Percentiles rank a stretch among this genome's conserved stretches.
These are phyloP conservation scores for Theobroma cacao DNA, from an alignment of 345 rosid genomes.

Conservation along the genomic window DNA sequence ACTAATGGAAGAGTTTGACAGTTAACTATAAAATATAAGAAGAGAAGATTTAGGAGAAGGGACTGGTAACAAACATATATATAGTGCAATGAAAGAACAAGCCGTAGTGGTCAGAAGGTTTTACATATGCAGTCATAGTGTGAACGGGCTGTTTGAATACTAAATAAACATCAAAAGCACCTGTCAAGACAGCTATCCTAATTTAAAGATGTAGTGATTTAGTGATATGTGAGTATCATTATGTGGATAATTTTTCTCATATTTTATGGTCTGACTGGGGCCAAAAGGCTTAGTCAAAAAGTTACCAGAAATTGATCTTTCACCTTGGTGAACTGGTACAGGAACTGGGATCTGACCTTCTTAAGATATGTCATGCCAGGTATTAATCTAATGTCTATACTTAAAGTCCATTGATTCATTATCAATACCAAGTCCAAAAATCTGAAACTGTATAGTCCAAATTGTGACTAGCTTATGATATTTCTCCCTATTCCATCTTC, in stretches of 20 bases:
- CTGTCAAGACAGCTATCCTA: not conserved
- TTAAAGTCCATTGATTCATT: not conserved
- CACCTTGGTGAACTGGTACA: too few relatives aligned
- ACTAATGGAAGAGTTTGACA: not conserved
- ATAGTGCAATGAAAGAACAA: not conserved
- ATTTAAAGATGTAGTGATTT: too few relatives aligned
- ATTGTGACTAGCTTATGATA: not conserved
- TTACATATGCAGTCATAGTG: not conserved
- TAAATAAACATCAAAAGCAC: not conserved
- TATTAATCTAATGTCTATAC: too few relatives aligned
- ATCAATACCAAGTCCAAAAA: not conserved
- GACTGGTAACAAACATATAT: not conserved
- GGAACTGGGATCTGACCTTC: too few relatives aligned
- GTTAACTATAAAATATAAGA: not conserved
- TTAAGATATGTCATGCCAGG: too few relatives aligned
- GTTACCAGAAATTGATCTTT: too few relatives aligned
- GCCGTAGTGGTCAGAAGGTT: not conserved
- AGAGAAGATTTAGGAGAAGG: not conserved
- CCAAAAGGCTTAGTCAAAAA: too few relatives aligned
- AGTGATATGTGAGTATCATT: too few relatives aligned
- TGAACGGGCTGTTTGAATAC: not conserved
- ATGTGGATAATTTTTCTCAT: too few relatives aligned
- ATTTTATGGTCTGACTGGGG: too few relatives aligned
- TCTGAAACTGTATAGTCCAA: not conserved
- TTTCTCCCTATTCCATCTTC: not conserved